phyloP scores from a whole-genome alignment of 352 stramenopile species.

The Phytopythium sindhum region DNA sequence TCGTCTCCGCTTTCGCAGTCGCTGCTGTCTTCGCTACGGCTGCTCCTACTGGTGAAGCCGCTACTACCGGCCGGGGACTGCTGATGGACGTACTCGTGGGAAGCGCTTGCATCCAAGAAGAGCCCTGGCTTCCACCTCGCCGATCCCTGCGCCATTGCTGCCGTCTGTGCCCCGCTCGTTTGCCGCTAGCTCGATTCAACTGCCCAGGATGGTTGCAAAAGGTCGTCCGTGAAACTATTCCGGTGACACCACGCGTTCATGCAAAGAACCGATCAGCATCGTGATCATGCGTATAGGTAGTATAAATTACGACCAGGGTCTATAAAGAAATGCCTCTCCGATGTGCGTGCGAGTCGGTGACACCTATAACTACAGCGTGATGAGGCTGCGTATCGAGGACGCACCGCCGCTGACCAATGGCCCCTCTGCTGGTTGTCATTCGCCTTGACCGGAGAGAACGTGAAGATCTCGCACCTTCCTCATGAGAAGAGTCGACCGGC shows the following conservation, averaged over 20 bases:
- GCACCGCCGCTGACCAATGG: neutral
- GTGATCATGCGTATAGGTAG: neutral
- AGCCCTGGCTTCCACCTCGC: neutral
- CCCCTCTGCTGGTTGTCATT: too few species aligned
- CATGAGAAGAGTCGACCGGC: slow-evolving; percentile 50
- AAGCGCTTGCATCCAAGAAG: neutral
- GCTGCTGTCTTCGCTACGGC: neutral
- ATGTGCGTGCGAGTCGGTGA: neutral
- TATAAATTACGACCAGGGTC: neutral
- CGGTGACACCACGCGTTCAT: neutral
- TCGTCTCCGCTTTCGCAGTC: neutral
- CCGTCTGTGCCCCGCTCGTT: neutral
- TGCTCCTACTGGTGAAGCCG: neutral
- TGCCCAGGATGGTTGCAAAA: neutral
- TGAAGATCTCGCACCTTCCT: neutral
- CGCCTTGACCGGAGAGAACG: too few species aligned
- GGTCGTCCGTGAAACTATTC: neutral
- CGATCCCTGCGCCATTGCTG: neutral
- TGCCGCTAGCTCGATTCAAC: neutral
- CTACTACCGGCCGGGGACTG: neutral
- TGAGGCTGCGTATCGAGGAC: neutral
- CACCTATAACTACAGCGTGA: neutral
- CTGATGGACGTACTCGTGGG: neutral
- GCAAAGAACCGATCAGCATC: neutral
- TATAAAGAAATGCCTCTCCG: neutral